Evolutionary conservation across 352 stramenopile species (phyloP), one percentile per base, ranked within the genome.

Genomic region (Phytopythium litorale): DNA sequence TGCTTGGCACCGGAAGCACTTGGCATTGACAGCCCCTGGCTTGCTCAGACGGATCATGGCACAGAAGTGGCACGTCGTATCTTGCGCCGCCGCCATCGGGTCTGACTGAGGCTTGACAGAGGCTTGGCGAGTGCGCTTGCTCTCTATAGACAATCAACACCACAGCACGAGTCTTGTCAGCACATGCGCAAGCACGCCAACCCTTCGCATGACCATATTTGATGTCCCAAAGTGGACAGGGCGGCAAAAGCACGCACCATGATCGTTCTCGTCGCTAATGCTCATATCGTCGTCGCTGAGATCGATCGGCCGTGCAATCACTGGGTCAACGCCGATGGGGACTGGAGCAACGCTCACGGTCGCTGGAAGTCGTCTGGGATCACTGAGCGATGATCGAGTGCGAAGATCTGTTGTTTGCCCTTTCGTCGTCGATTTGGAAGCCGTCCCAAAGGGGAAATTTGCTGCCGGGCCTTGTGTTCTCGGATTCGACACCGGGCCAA

Each of bases 11-110:
- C 68, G 72, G n/a, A 79, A 50, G 56, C 72, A 79, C 53, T 48
- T 58, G 38, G 42, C 66, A 63, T 28, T 72, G n/a, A 33, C 72
- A 40, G 61, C 68, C 59, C 72, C 64, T 12, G 72, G 72, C 42
- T 79, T 79, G 40, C 68, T 70, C 62, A 79, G 68, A 33, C 68
- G 68, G 65, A 79, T 79, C 66, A 79, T 76, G 37, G 73, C 68
- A 45, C 72, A 79, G 63, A 79, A 76, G 64, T 49, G 53, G 13
- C 53, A 58, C 21, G n/a, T 48, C 32, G 33, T 58, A 15, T 43
- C 23, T 23, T 35, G 38, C 8, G 35, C 16, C 0, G 25, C 15
- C 5, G 53, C 4, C 32, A 19, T 3, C 9, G 35, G 35, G 4
- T 35, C 21, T 28, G 28, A 0, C 13, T 33, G 25, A 1, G 28